Base-by-base conservation (phyloP, 2,329 filamentous ascomycete species). In the Sporothrix schenckii region DNA sequence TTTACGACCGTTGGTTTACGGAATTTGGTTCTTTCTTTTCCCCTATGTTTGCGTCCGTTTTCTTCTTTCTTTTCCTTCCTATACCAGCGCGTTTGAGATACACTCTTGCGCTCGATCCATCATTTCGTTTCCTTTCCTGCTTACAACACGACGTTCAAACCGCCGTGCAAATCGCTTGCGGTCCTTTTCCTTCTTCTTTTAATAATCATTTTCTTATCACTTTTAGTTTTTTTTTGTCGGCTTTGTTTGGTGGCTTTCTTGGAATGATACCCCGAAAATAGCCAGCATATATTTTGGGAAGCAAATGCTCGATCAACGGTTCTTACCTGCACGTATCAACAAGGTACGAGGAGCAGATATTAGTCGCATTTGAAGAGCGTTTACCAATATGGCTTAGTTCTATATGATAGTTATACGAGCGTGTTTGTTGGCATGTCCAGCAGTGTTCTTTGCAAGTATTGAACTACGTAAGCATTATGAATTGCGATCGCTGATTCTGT, bases 1-100 rank as follows among this genome's bases (percentile, higher is more conserved):
- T 50, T 34, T 60, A 34, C 44, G 30, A 9, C 21, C 16, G 30
- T 63, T 63, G 50, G 53, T 54, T 49, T 53, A 61, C 41, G 16
- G 44, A 53, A 52, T 13, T 19, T 27, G 56, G 13, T 21, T 41
- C 10, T 34, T 3, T 58, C n/a, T 21, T 54, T 13, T 53, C 50
- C n/a, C 19, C 49, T 52, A 2, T 60, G 39, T 41, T 9, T 61
- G 52, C 52, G 9, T 69, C n/a, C 50, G 39, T 10, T 39, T 61
- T 60, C 10, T 58, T 0, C 52, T 49, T 61, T 53, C 11, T 66
- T 70, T 44, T 24, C 27, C 50, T 66, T 60, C 39, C n/a, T n/a
- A 54, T 63, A 63, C 58, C 58, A 63, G 16, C 24, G 58, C 39
- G 39, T 63, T 63, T 63, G 21, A 63, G 6, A 63, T 27, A 44